Percentiles rank a stretch among this genome's conserved stretches.
These are phyloP conservation scores for Sporothrix luriei DNA, from an alignment of 2,329 filamentous ascomycete species.

Conservation along the genomic window DNA sequence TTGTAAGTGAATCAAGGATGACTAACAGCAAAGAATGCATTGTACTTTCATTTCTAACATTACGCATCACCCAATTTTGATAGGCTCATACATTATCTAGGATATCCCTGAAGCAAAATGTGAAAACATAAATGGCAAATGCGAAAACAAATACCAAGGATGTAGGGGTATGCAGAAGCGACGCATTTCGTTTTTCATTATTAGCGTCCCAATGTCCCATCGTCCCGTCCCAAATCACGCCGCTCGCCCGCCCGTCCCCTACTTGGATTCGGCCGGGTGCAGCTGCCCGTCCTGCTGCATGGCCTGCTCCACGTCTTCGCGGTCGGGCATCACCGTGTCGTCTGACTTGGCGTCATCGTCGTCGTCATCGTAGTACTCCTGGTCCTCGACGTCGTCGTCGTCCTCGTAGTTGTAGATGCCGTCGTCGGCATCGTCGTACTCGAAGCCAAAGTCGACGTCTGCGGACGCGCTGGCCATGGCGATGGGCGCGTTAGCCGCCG, in stretches of 20 bases:
- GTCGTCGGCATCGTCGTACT: constrained; percentile 24
- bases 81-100: not conserved
- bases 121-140: not conserved
- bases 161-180: not conserved
- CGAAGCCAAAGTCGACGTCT: not conserved
- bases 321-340: constrained; percentile 35
- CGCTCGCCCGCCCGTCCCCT: not conserved
- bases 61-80: not conserved
- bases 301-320: constrained; percentile 33
- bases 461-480: not conserved
- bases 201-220: not conserved
- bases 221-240: not conserved
- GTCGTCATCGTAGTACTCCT: constrained; percentile 36
- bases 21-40: not conserved
- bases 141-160: not conserved
- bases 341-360: constrained; percentile 31
- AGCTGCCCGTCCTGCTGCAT: constrained; percentile 17
- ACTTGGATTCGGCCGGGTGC: not conserved
- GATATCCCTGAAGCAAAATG: not conserved
- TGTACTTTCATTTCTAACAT: not conserved
- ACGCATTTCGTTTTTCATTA: not conserved
- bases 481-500: not conserved
- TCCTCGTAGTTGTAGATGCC: constrained; percentile 22
- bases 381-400: constrained; percentile 29
- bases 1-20: no score